These are phyloP conservation scores for Exophiala sp. DNA, from an alignment of 2,329 filamentous ascomycete species.

Conservation along the genomic window DNA sequence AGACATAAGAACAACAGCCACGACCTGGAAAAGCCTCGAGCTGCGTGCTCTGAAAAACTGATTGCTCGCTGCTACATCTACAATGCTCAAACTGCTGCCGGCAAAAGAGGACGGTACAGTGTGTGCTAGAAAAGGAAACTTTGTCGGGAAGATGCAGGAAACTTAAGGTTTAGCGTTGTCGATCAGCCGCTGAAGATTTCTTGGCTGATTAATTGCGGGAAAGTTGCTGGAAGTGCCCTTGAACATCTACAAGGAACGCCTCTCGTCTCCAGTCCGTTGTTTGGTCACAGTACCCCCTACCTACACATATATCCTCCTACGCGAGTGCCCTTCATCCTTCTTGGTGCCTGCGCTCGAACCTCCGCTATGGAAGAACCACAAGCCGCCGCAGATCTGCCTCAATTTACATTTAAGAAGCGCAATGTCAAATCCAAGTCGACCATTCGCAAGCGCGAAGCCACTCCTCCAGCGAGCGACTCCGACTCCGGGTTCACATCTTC, in stretches of 20 bases:
- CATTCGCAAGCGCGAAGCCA: constrained; percentile 74
- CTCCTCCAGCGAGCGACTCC: constrained; percentile 54
- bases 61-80: neutral
- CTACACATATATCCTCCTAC: neutral
- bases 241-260: neutral
- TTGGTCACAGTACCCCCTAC: too few species aligned
- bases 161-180: constrained; percentile 8
- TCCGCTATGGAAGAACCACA: constrained; percentile 30
- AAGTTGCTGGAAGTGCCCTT: neutral
- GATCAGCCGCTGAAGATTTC: constrained; percentile 7
- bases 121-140: neutral
- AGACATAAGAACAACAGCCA: constrained; percentile 3
- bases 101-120: neutral
- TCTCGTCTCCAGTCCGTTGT: too few species aligned
- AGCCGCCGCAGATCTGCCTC: constrained; percentile 29
- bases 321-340: neutral
- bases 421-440: constrained; percentile 68
- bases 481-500: constrained; percentile 64
- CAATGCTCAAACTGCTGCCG: neutral
- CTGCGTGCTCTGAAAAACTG: neutral
- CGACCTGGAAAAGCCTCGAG: neutral
- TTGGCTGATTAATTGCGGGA: neutral
- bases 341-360: neutral
- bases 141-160: neutral
- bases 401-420: constrained; percentile 71